Evolutionary conservation across 306 rosid genomes (phyloP), one percentile per base, ranked within the genome.

Genomic region (Cicer cuneatum): DNA sequence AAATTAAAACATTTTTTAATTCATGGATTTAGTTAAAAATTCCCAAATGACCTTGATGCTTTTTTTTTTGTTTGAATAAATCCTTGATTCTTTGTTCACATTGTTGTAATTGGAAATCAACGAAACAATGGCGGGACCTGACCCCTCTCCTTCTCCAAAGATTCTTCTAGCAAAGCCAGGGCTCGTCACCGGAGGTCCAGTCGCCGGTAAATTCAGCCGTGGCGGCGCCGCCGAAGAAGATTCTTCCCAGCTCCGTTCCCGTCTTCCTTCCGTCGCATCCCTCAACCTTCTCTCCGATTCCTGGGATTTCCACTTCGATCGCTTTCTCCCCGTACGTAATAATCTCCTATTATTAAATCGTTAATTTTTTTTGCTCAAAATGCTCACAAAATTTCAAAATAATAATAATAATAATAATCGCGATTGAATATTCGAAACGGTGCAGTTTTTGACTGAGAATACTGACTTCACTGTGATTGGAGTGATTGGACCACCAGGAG

Each of bases 241-340:
- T 5, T 53, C 89, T 16, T 43, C 85, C 15, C 85, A 88, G 69
- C 84, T 79, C 69, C 89, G 96, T 37, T 90, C 96, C 42, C 97
- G 93, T 47, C 86, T 87, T 48, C 97, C 98, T 84, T 83, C 96
- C 0, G 85, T 89, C 8, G 95, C 97, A 12, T 90, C 98, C 15
- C 96, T 93, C 45, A 90, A 90, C 76, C 97, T 93, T 77, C 96
- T 93, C 72, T 90, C 97, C 37, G 97, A 90, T 54, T 90, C 97
- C 33, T 90, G 95, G 97, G 96, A 93, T 67, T 87, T 90, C 81
- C 96, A 90, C 71, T 83, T 86, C 81, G 98, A 93, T 66, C 97
- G 97, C 73, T 93, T 93, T 84, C 95, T 93, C 51, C 98, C 98
- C 7, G 83, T 80, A 38, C 8, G 93, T 88, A 78, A 68, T 24